Evolutionary conservation across 129 eudicot genomes (phyloP).

Genomic region (Rutidosis leptorrhynchoides): DNA sequence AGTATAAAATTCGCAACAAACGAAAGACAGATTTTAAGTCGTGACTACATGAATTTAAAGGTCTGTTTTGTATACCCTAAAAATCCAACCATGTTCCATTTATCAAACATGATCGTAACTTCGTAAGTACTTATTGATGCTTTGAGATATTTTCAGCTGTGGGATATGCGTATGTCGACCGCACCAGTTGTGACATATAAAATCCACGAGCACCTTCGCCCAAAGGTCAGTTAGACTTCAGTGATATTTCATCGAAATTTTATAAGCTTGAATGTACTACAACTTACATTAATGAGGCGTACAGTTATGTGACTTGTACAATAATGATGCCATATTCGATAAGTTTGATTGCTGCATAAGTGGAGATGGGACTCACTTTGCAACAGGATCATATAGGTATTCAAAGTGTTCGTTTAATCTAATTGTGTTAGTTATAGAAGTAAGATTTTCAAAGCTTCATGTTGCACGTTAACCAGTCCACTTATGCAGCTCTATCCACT

Average conservation of each 20-base stretch:
- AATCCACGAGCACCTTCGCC: conserved; percentile 74
- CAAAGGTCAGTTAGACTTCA: conserved; percentile 67
- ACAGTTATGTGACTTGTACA: conserved; percentile 70
- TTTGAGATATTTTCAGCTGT: conserved; percentile 46
- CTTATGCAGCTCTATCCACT: conserved; percentile 31
- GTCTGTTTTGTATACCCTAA: conserved; percentile 18
- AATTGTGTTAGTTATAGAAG: background rate
- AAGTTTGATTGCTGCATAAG: conserved; percentile 86
- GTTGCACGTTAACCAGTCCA: conserved; percentile 13
- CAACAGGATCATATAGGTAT: conserved; percentile 93
- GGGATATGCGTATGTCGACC: conserved; percentile 68
- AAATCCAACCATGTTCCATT: background rate
- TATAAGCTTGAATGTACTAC: background rate
- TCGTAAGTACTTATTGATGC: conserved; percentile 1
- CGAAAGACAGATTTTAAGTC: conserved; percentile 77
- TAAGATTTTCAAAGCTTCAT: conserved; percentile 6
- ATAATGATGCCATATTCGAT: conserved; percentile 77
- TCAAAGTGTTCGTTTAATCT: background rate
- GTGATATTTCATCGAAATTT: conserved; percentile 5
- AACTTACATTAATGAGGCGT: background rate
- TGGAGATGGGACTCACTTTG: conserved; percentile 71
- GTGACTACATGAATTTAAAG: conserved; percentile 89
- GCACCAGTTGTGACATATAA: conserved; percentile 68
- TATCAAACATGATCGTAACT: background rate
- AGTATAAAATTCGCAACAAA: conserved; percentile 69